These are phyloP conservation scores for Saturnispora silvae DNA, from an alignment of 805 yeast species.

Conservation along the genomic window DNA sequence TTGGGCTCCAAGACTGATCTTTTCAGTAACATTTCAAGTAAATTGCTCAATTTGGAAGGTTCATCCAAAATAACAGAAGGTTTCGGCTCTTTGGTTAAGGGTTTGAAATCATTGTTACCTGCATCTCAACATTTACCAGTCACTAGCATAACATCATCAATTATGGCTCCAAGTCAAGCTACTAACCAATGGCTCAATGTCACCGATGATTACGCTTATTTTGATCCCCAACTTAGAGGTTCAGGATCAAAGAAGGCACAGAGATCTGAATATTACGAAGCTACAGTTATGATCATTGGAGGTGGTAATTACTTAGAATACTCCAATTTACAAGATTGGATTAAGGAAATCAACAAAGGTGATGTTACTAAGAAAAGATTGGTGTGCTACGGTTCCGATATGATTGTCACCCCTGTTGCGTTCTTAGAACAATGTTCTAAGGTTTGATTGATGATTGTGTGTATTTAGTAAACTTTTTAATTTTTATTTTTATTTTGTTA, in stretches of 20 bases:
- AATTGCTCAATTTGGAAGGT: conserved; percentile 73
- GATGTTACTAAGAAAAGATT: conserved; percentile 28
- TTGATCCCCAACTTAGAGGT: conserved; percentile 84
- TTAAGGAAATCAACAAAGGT: conserved; percentile 17
- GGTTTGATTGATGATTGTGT: conserved; percentile 24
- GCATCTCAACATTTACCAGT: conserved; percentile 82
- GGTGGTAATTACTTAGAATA: conserved; percentile 95
- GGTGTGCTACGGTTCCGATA: conserved; percentile 83
- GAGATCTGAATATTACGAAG: conserved; percentile 69
- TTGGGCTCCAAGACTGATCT: conserved; percentile 34
- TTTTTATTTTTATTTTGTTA: not conserved
- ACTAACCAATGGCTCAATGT: conserved; percentile 52
- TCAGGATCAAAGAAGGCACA: conserved; percentile 83
- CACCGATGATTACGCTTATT: conserved; percentile 83
- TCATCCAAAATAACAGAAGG: conserved; percentile 64
- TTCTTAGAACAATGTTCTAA: conserved; percentile 57
- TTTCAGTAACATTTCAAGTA: conserved; percentile 65
- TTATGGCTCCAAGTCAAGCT: conserved; percentile 71
- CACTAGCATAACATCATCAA: conserved; percentile 82
- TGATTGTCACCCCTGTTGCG: conserved; percentile 56
- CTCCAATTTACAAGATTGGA: conserved; percentile 89
- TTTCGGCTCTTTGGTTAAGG: conserved; percentile 78
- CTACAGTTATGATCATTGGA: conserved; percentile 87
- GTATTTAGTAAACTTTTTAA: not conserved
- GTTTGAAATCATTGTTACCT: conserved; percentile 78